Percentiles rank a stretch among this genome's conserved stretches.
phyloP scores from a whole-genome alignment of 148 eudicot species.

The Cornus kousa region DNA sequence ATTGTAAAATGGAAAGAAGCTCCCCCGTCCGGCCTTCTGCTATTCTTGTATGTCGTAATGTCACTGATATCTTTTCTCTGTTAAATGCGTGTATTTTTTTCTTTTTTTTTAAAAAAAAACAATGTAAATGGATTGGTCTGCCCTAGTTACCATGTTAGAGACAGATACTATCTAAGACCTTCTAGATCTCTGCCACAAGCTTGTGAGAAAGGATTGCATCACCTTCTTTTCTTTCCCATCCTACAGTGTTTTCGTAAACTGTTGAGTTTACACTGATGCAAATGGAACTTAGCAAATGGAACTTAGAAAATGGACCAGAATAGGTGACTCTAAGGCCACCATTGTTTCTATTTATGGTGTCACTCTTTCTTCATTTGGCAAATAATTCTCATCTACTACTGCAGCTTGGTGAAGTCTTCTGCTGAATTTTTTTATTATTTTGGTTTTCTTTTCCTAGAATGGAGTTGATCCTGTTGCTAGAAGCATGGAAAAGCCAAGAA shows the following conservation, averaged over 20 bases:
- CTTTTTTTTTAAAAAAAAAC: too few relatives aligned
- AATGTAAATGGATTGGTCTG: too few relatives aligned
- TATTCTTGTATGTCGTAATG: slow-evolving; percentile 31
- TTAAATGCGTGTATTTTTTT: too few relatives aligned
- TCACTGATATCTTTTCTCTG: not conserved
- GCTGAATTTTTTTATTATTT: slow-evolving; percentile 2
- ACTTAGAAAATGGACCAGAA: not conserved
- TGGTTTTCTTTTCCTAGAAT: slow-evolving; percentile 34
- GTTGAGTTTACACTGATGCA: not conserved
- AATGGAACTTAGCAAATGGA: not conserved
- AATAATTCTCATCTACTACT: not conserved
- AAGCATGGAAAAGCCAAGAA: slow-evolving; percentile 68
- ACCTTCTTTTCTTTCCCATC: not conserved
- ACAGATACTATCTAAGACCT: not conserved
- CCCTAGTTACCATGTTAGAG: not conserved
- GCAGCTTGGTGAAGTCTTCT: not conserved
- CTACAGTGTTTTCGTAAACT: not conserved
- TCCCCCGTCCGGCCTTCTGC: slow-evolving; percentile 59
- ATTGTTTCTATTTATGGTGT: not conserved
- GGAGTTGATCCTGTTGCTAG: slow-evolving; percentile 62
- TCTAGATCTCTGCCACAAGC: not conserved
- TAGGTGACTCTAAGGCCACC: not conserved
- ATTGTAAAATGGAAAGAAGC: slow-evolving; percentile 54
- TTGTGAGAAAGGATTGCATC: not conserved
- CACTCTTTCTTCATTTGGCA: slow-evolving; percentile 1